A percentile compares a stretch with the other conserved stretches of the same genome.
Conservation (phyloP, 2,329 filamentous ascomycete genomes). For the Penicillium sp. region DNA sequence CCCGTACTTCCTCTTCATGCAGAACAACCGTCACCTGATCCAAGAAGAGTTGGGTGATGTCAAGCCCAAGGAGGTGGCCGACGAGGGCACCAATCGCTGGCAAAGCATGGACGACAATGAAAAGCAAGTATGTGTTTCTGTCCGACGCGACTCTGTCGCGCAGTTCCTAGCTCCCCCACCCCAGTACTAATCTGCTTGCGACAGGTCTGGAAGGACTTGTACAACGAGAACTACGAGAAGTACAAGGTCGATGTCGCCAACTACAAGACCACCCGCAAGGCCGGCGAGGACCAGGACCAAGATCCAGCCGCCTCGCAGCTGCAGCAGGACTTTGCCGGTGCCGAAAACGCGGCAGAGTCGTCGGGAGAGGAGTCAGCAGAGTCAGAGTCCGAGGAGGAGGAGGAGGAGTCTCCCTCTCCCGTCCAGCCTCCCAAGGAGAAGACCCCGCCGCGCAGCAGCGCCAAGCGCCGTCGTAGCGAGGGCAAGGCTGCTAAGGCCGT, state of each 20-base stretch:
- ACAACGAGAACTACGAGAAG: slow-evolving; percentile 55
- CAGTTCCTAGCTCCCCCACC: not conserved
- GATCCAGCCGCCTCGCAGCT: slow-evolving; percentile 44
- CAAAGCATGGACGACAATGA: slow-evolving; percentile 69
- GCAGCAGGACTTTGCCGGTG: slow-evolving; percentile 42
- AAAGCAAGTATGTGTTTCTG: slow-evolving; percentile 58
- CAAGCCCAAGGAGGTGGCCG: slow-evolving; percentile 81
- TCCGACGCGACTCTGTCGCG: not conserved
- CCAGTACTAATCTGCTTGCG: slow-evolving; percentile 10
- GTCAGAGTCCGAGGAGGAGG: slow-evolving; percentile 15
- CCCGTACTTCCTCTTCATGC: slow-evolving; percentile 93
- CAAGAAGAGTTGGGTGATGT: slow-evolving; percentile 72
- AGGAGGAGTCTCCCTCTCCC: slow-evolving; percentile 31
- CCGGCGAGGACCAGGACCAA: slow-evolving; percentile 36
- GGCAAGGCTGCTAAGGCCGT: slow-evolving; percentile 33
- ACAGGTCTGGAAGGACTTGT: slow-evolving; percentile 57
- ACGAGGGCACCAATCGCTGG: slow-evolving; percentile 86
- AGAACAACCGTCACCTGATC: slow-evolving; percentile 79
- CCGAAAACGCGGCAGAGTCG: slow-evolving; percentile 22
- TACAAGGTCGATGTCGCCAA: slow-evolving; percentile 56
- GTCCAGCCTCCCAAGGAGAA: slow-evolving; percentile 43
- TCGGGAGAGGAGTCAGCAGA: slow-evolving; percentile 18
- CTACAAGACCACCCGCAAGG: slow-evolving; percentile 55
- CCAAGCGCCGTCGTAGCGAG: slow-evolving; percentile 47
- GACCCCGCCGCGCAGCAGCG: slow-evolving; percentile 41